These are phyloP conservation scores for Gigaspora rosea DNA, from an alignment of 192 early-diverging fungal genomes.

Conservation along the genomic window DNA sequence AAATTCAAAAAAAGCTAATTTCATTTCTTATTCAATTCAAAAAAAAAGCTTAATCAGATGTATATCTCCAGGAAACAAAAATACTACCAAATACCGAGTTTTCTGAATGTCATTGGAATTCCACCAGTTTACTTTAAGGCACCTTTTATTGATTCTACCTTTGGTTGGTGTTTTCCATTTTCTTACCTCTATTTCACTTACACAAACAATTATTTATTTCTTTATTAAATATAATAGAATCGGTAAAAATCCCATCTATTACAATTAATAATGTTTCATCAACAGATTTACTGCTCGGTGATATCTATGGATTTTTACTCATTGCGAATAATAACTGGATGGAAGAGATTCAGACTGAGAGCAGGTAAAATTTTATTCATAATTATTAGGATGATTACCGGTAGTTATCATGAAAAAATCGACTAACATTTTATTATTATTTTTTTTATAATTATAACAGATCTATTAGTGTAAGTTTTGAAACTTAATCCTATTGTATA, in stretches of 20 bases:
- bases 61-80: conserved; percentile 3
- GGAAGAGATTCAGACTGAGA: not conserved
- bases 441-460: too few species aligned
- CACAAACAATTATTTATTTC: not conserved
- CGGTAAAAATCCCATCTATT: not conserved
- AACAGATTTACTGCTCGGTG: not conserved
- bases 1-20: not conserved
- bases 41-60: conserved; percentile 11
- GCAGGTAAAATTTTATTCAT: not conserved
- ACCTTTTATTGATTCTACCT: conserved; percentile 5
- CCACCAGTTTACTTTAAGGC: not conserved
- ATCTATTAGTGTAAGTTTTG: not conserved
- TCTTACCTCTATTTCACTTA: not conserved
- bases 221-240: conserved; percentile 2
- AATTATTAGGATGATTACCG: not conserved
- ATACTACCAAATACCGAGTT: not conserved
- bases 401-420: not conserved
- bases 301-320: not conserved
- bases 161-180: not conserved
- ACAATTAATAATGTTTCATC: not conserved
- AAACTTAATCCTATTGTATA: not conserved
- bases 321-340: conserved; percentile 3
- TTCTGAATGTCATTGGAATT: not conserved
- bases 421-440: not conserved
- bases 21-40: not conserved